Evolutionary conservation across 106 monocot genomes (phyloP), one percentile per base, ranked within the genome.

Genomic region (Dendrobium chrysotoxum): DNA sequence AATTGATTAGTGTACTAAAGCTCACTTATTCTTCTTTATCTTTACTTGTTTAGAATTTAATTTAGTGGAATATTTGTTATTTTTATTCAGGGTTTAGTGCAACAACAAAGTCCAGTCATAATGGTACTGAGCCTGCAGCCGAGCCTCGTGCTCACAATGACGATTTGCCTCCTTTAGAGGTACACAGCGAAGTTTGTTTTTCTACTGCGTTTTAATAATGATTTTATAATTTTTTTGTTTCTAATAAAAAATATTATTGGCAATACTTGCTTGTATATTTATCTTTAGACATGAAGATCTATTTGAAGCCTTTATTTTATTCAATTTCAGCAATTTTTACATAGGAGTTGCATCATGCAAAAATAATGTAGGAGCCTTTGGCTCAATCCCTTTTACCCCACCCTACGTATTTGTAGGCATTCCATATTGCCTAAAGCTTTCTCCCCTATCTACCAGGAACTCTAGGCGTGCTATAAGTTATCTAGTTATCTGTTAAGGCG

Each of bases 141-240:
- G 90, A 92, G 18, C 40, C 83, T 47, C 80, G 80, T 58, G 28
- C 54, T 71, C 75, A 41, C 57, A 86, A 77, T 89, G 89, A 87
- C 75, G 79, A 64, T 67, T 75, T 86, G 21, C 87, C 87, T 25
- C 58, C 81, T 53, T 64, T 79, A 53, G 91, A 91, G 92, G 98
- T 95, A 93, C 30, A 23, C 7, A 50, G 15, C 18, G 17, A 73
- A 73, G 40, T 73, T 42, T 74, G 2, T 10, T 23, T 40, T 75
- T 40, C n/a, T 75, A 3, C 16, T 6, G 39, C 39, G 41, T 23
- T 5, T 75, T 15, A 13, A 20, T 72, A 40, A 3, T 40, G 4
- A 21, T 18, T 73, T 28, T 3, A 9, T 11, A 4, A 9, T 10
- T 45, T 45, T 10, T 45, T 7, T 45, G 11, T 45, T 45, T 45